Evolutionary conservation across 169 alveolate species (phyloP), one percentile per base, ranked within the genome.

Genomic region (Plasmodium cynomolgi): DNA sequence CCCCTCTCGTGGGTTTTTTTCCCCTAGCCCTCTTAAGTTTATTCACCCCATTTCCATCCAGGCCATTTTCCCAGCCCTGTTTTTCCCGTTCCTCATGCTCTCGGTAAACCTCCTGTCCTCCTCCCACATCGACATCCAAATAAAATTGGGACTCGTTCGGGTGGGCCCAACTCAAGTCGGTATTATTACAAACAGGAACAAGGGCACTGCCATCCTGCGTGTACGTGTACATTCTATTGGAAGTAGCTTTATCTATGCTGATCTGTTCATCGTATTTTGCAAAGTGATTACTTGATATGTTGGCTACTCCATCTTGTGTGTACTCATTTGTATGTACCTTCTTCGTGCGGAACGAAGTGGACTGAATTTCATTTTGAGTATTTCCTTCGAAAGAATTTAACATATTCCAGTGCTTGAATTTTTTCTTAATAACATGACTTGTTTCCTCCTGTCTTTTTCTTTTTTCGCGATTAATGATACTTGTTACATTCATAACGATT

Each of bases 401-500:
- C 94, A 88, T 88, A 79, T 88, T 88, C 71, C 83, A 56, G 31
- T 88, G 13, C 47, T 88, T 88, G 81, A 79, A 56, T 88, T 88
- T 88, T 79, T 88, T 88, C 88, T 58, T 77, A 79, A 88, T 79
- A 79, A 37, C 94, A 88, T 88, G 81, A 62, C 86, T 75, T 88
- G 71, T 88, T 88, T 58, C 90, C 86, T 88, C 94, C 86, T 88
- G 83, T 77, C 94, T 88, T 88, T 88, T 88, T 81, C 94, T 88
- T 31, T 88, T 88, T 34, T 88, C 81, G 72, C 94, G 82, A 8
- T 56, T 88, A 88, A 56, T 79, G 73, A 17, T 88, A 26, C 29
- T 88, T 88, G 94, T 88, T 77, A 58, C 26, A 88, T 58, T 88
- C 94, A 88, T 88, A 88, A 77, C 94, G 94, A 79, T 88, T 72